Evolutionary conservation across 2,329 filamentous ascomycete species (phyloP).

Genomic region (Aureobasidium sp.): DNA sequence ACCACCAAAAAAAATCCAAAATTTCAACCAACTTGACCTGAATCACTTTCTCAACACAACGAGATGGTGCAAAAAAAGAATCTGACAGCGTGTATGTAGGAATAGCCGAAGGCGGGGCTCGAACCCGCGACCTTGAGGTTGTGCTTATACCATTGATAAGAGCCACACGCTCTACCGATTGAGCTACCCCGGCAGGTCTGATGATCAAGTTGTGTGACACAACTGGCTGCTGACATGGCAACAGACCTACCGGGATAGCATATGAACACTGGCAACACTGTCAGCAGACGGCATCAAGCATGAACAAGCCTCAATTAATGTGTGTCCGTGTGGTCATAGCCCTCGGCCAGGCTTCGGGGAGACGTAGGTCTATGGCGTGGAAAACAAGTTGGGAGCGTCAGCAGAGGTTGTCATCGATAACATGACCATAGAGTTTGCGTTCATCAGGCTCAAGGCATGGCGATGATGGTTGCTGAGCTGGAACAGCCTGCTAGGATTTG

Average conservation of each 20-base stretch:
- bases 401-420: not conserved
- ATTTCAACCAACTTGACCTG: not conserved
- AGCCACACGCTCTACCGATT: conserved; percentile 43
- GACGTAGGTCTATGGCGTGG: not conserved
- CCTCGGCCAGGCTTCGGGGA: not conserved
- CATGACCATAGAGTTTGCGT: not conserved
- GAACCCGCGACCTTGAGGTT: not conserved
- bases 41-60: not conserved
- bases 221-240: conserved; percentile 11
- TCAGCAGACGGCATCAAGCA: not conserved
- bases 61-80: not conserved
- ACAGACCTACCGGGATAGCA: not conserved
- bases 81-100: not conserved
- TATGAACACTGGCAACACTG: not conserved
- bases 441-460: not conserved
- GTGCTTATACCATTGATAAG: conserved; percentile 26
- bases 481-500: not conserved
- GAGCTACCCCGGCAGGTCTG: conserved; percentile 37
- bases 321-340: not conserved
- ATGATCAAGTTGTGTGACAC: conserved; percentile 8
- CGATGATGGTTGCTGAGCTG: not conserved
- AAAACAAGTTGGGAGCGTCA: not conserved
- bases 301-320: not conserved
- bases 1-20: not conserved
- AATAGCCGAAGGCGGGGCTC: not conserved